A percentile compares a stretch with the other conserved stretches of the same genome.
Evolutionary conservation across 2,329 filamentous ascomycete species (phyloP).

Genomic region (Catunica adiposa): DNA sequence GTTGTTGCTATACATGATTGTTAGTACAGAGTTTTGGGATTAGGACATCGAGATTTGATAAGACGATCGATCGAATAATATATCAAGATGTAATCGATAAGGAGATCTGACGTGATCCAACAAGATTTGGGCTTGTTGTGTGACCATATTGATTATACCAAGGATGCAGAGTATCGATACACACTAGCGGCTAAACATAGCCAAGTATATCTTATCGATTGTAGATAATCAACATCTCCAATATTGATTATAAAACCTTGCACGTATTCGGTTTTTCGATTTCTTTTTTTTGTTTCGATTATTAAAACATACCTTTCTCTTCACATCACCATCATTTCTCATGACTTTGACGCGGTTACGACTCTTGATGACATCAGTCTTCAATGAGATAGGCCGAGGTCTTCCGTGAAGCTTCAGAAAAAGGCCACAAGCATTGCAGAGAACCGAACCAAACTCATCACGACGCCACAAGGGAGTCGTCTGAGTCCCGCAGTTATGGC

Average conservation of each 20-base stretch:
- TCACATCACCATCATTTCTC: constrained; percentile 45
- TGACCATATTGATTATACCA: background rate
- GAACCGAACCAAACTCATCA: constrained; percentile 86
- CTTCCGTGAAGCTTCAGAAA: constrained; percentile 95
- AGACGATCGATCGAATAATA: background rate
- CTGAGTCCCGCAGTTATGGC: constrained; percentile 89
- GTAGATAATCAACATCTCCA: background rate
- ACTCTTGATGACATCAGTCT: constrained; percentile 99
- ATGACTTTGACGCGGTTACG: constrained; percentile 91
- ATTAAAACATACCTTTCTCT: constrained; percentile 50
- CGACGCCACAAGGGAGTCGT: constrained; percentile 94
- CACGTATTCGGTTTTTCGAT: background rate
- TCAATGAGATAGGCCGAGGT: constrained; percentile 83
- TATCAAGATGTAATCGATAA: background rate
- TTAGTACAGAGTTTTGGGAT: background rate
- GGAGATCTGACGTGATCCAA: no score
- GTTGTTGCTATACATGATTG: constrained; percentile 9
- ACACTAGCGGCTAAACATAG: constrained; percentile 2
- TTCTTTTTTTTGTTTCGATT: no score
- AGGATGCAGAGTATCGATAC: background rate
- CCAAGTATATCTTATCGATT: constrained; percentile 8
- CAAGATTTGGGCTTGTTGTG: no score
- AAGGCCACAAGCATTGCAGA: constrained; percentile 95
- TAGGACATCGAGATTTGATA: no score
- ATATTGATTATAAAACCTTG: background rate